Base-by-base conservation (phyloP, 495 filamentous ascomycete species). In the Pyronema domesticum region DNA sequence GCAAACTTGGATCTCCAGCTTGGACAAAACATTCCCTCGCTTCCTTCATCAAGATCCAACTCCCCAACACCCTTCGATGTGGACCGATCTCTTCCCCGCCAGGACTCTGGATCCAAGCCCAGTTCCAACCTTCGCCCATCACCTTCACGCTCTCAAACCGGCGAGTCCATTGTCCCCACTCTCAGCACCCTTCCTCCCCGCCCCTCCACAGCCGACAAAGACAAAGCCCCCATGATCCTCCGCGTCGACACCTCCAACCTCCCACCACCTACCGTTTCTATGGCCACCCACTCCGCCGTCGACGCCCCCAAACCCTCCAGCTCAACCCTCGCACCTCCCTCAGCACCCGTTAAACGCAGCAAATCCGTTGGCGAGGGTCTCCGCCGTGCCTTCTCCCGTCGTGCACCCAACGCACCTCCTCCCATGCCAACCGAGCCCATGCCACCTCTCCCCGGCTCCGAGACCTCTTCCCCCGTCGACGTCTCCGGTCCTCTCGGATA, bases 341-440 rank as follows among this genome's bases (percentile, higher is more conserved):
- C 51, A 35, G 23, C 30, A 11, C 45, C 45, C 10, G 36, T 54
- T 7, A 54, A 54, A 34, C 19, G 43, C 8, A 54, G 40, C n/a
- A 54, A 54, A 46, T 54, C 52, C 30, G 23, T 37, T 39, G 52
- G 52, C 42, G 52, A 57, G 36, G 55, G 55, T 6, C 48, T 64
- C 35, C 53, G 61, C 3, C 61, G 58, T 30, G 62, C 62, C 7
- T 63, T 64, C 50, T 64, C 60, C 37, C 57, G 62, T 8, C 61
- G 63, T 49, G 53, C 40, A 37, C 55, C 50, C 5, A 45, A 17
- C 33, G 39, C 45, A 0, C 51, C 57, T 13, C 57, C 54, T n/a
- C 53, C 61, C 14, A 54, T 57, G 17, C 54, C 58, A 4, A 48
- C 58, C 1, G 55, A 58, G 18, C 56, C 49, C 4, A 43, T 51